A percentile compares a stretch with the other conserved stretches of the same genome.
Conservation (phyloP, 345 rosid species). For the Durio zibethinus region DNA sequence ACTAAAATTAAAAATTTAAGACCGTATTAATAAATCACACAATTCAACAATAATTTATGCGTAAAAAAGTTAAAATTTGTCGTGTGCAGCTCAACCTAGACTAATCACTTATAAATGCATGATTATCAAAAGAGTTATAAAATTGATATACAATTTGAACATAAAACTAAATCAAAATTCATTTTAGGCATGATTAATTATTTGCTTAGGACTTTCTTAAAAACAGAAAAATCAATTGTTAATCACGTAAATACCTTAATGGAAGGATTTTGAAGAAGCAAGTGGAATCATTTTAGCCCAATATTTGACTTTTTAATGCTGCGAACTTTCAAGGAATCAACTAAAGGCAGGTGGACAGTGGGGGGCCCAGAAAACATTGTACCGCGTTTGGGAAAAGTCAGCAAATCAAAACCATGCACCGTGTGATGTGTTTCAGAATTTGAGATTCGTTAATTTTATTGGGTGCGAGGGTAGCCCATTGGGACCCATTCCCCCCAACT, state of each 20-base stretch:
- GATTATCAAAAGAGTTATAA: not conserved
- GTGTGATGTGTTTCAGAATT: not conserved
- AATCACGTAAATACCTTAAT: not conserved
- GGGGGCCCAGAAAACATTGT: not conserved
- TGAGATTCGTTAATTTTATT: not conserved
- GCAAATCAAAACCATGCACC: not conserved
- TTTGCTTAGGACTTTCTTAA: not conserved
- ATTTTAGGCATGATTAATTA: not conserved
- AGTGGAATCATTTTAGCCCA: not conserved
- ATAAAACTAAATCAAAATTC: not conserved
- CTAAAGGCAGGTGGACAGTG: not conserved
- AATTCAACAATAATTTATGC: too few relatives aligned
- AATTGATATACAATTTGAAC: not conserved
- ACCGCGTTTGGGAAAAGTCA: constrained; percentile 2
- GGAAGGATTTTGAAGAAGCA: not conserved
- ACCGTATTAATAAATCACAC: too few relatives aligned
- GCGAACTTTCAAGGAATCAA: not conserved
- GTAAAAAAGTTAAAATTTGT: too few relatives aligned
- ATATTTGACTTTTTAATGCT: not conserved
- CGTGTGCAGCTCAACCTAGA: too few relatives aligned
- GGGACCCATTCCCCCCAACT: constrained; percentile 8
- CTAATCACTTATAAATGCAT: not conserved
- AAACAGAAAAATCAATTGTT: not conserved
- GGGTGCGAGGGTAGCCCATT: not conserved
- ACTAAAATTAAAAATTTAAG: too few relatives aligned